A percentile compares a stretch with the other conserved stretches of the same genome.
phyloP scores from a whole-genome alignment of 2,329 filamentous ascomycete genomes.

The Rhexocercosporidium sp. region DNA sequence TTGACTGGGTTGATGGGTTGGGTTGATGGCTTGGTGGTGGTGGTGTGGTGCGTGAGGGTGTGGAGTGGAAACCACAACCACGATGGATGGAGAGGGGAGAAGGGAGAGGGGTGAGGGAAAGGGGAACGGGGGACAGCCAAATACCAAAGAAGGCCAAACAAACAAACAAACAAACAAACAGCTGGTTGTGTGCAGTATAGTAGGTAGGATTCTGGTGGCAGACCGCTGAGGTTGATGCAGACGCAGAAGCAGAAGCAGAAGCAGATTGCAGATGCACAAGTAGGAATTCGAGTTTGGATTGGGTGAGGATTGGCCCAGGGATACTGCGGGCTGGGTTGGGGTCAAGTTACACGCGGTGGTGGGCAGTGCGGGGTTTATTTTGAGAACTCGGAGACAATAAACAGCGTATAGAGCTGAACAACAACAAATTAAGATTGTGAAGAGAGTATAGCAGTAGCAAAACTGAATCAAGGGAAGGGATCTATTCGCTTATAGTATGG shows the following conservation, averaged over 20 bases:
- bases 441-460: too few relatives aligned
- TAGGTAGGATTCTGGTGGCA: neutral
- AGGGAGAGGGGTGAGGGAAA: neutral
- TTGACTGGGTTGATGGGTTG: neutral
- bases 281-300: neutral
- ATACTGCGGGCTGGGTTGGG: neutral
- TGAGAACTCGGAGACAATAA: neutral
- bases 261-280: neutral
- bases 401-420: neutral
- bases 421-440: neutral
- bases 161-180: neutral
- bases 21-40: neutral
- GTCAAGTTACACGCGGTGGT: too few relatives aligned
- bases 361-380: slow-evolving; percentile 9
- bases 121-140: too few relatives aligned
- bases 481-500: too few relatives aligned
- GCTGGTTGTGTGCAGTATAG: neutral
- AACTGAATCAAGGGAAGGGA: too few relatives aligned
- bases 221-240: neutral
- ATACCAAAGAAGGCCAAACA: too few relatives aligned
- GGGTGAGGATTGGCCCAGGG: neutral
- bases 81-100: too few relatives aligned
- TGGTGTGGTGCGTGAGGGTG: too few relatives aligned
- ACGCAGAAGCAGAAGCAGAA: neutral
- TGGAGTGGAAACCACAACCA: neutral